These are phyloP conservation scores for barley (Hordeum vulgare) DNA, from an alignment of 176 grass and related monocot genomes.

Conservation along the genomic window DNA sequence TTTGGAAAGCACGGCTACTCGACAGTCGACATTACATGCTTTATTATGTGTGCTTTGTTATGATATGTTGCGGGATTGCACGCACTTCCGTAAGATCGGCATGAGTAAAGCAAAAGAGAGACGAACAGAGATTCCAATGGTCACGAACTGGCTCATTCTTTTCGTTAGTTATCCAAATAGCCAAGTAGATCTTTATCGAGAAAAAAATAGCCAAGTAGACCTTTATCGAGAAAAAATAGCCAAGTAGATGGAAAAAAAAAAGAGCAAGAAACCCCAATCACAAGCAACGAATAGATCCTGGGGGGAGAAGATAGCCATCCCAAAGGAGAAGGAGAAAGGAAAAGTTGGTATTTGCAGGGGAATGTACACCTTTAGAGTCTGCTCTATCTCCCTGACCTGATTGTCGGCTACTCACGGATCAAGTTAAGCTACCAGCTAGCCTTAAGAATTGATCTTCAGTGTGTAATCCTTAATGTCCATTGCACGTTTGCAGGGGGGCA, in stretches of 20 bases:
- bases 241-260: neutral
- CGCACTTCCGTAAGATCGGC: neutral
- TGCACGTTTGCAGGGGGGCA: neutral
- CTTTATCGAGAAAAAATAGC: too few relatives aligned
- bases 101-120: constrained; percentile 18
- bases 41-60: neutral
- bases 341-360: constrained; percentile 3
- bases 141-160: constrained; percentile 7
- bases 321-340: neutral
- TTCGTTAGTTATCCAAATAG: constrained; percentile 19
- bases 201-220: neutral
- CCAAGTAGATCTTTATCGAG: neutral
- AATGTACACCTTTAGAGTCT: constrained; percentile 11
- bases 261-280: constrained; percentile 26
- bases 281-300: constrained; percentile 82
- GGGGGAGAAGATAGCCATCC: neutral
- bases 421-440: neutral
- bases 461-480: neutral
- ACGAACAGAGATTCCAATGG: constrained; percentile 11
- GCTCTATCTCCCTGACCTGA: neutral
- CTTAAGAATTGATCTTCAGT: neutral
- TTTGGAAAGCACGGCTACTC: neutral
- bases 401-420: neutral
- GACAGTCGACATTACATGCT: neutral
- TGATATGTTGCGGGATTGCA: neutral